These are phyloP conservation scores for Aspergillus thermomutatus DNA, from an alignment of 2,329 filamentous ascomycete species.

Conservation along the genomic window DNA sequence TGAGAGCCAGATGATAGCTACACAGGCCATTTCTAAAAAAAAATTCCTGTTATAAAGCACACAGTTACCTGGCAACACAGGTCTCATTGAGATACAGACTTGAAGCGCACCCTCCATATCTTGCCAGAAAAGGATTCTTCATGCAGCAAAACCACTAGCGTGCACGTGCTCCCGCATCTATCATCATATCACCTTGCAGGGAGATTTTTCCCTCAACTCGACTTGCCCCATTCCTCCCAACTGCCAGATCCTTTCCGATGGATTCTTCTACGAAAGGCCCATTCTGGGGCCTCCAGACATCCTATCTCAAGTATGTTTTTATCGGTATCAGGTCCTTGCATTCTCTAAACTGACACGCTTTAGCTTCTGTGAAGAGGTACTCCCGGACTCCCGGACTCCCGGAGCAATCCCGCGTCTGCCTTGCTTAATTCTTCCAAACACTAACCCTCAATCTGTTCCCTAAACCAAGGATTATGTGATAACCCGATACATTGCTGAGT, in stretches of 20 bases:
- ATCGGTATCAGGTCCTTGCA: not conserved
- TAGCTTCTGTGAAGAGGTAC: constrained; percentile 31
- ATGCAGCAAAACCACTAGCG: not conserved
- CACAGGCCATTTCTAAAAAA: no score
- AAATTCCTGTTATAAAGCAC: no score
- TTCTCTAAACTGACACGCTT: not conserved
- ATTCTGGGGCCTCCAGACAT: constrained; percentile 28
- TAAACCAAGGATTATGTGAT: constrained; percentile 38
- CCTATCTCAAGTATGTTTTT: constrained; percentile 26
- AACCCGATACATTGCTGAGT: constrained; percentile 44
- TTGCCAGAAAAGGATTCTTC: no score
- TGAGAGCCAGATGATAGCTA: no score
- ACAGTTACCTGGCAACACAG: not conserved
- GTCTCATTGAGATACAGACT: not conserved
- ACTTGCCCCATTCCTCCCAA: not conserved
- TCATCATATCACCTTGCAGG: not conserved
- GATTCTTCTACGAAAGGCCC: constrained; percentile 3
- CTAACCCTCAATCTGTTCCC: not conserved
- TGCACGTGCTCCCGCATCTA: not conserved
- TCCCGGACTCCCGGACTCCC: not conserved
- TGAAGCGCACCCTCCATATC: no score
- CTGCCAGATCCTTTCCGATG: not conserved
- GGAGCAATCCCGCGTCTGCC: not conserved
- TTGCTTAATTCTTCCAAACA: not conserved
- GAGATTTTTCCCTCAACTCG: not conserved